Conservation (phyloP, 148 eudicot species). For the Spergularia bocconei region DNA sequence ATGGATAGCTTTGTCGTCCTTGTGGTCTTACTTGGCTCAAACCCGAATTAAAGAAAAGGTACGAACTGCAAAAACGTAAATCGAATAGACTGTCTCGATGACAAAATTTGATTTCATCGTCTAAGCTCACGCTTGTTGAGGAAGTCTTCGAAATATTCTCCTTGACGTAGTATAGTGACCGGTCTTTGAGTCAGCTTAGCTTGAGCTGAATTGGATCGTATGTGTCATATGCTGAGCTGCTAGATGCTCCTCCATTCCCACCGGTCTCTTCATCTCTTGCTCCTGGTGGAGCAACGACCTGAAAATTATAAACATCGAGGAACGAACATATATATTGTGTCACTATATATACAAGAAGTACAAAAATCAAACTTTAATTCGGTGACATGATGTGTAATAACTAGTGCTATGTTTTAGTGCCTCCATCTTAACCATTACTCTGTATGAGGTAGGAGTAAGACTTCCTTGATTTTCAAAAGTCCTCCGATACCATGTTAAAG, state of each 20-base stretch:
- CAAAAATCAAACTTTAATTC: too few species aligned
- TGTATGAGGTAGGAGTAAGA: too few species aligned
- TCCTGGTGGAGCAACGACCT: conserved; percentile 13
- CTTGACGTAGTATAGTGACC: background rate
- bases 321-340: too few species aligned
- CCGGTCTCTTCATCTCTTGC: conserved; percentile 8
- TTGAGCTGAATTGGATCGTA: conserved; percentile 25
- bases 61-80: background rate
- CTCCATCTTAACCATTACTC: too few species aligned
- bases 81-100: background rate
- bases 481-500: too few species aligned
- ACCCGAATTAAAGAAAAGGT: background rate
- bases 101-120: background rate
- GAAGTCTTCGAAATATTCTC: background rate
- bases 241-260: conserved; percentile 20
- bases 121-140: conserved; percentile 21
- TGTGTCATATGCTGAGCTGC: conserved; percentile 22
- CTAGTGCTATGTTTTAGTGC: too few species aligned
- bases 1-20: too few species aligned
- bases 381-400: too few species aligned
- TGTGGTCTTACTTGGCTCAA: too few species aligned
- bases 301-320: background rate
- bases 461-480: too few species aligned
- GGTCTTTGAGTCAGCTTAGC: conserved; percentile 11
- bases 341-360: too few species aligned